Evolutionary conservation across 768 basidiomycete genomes (phyloP).

Genomic region (Trametes cinnabarina): DNA sequence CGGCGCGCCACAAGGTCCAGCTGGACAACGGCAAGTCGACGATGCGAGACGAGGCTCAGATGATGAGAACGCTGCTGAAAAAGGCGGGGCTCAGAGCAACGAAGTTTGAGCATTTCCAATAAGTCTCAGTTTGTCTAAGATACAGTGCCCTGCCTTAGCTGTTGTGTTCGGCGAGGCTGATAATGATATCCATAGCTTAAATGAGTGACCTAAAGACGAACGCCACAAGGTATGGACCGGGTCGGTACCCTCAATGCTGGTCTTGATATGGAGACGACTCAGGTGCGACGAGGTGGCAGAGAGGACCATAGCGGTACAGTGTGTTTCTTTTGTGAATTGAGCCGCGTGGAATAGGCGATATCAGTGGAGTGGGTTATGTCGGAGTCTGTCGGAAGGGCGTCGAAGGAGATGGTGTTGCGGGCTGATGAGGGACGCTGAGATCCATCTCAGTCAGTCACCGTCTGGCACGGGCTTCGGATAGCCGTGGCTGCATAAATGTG

Average conservation of each 20-base stretch:
- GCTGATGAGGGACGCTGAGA: not conserved
- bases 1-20: slow-evolving; percentile 34
- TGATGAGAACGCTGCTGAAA: slow-evolving; percentile 44
- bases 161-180: no score
- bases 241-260: not conserved
- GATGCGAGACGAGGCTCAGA: slow-evolving; percentile 35
- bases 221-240: slow-evolving; percentile 4
- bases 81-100: slow-evolving; percentile 45
- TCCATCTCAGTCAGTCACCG: not conserved
- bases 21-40: slow-evolving; percentile 27
- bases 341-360: not conserved
- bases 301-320: no score
- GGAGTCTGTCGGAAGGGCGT: not conserved
- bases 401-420: not conserved
- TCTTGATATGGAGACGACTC: not conserved
- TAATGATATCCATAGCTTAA: slow-evolving; percentile 1
- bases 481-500: slow-evolving; percentile 3
- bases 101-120: slow-evolving; percentile 53
- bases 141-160: no score
- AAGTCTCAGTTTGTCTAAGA: not conserved
- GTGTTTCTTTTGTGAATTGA: not conserved
- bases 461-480: slow-evolving; percentile 1
- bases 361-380: not conserved
- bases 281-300: no score
- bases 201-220: slow-evolving; percentile 2